A percentile compares a stretch with the other conserved stretches of the same genome.
phyloP scores from a whole-genome alignment of 805 yeast species.

The Saccharomycopsis sp. region DNA sequence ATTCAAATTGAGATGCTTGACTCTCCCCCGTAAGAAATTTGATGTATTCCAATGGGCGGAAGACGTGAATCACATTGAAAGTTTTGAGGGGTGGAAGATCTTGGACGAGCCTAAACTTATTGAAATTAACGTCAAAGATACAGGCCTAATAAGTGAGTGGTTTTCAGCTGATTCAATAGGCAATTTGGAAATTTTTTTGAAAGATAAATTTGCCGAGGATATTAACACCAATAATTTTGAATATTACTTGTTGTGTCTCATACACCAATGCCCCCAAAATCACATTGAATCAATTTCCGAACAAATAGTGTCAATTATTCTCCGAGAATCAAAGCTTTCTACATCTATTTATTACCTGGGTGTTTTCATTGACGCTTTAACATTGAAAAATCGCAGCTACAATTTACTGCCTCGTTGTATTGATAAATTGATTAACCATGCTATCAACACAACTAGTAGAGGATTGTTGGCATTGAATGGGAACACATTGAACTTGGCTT shows the following conservation, averaged over 20 bases:
- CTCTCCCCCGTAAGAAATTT: slow-evolving; percentile 1
- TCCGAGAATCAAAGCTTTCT: not conserved
- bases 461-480: not conserved
- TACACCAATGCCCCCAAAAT: not conserved
- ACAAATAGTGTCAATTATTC: not conserved
- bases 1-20: slow-evolving; percentile 6
- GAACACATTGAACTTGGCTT: not conserved
- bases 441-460: not conserved
- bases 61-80: not conserved
- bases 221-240: not conserved
- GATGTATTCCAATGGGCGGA: slow-evolving; percentile 3
- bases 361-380: not conserved
- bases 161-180: not conserved
- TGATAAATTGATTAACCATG: not conserved
- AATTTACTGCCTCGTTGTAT: not conserved
- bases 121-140: not conserved
- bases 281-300: not conserved
- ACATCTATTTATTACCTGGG: not conserved
- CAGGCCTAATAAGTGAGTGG: not conserved
- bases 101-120: not conserved
- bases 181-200: not conserved
- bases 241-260: not conserved
- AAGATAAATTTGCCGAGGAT: not conserved
- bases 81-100: not conserved
- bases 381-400: not conserved